Evolutionary conservation across 495 filamentous ascomycete species (phyloP), one percentile per base, ranked within the genome.

Genomic region (Neurospora tetrasperma): DNA sequence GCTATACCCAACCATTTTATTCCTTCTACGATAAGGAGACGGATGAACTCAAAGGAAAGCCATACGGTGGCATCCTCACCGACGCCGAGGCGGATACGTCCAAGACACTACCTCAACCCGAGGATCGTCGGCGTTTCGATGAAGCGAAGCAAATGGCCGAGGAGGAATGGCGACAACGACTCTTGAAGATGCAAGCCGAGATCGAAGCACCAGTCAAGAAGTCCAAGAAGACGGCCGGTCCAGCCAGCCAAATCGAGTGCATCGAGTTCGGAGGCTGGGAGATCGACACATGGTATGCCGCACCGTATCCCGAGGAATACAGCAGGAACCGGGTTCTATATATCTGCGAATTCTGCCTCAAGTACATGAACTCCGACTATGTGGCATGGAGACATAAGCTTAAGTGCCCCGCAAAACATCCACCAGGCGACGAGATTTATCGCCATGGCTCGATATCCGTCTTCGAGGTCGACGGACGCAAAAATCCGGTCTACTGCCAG

Each of bases 241-340:
- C 93, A 5, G 92, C 94, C 4, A 97, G 94, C 77, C 94, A 97
- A 81, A 98, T 99, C 81, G 96, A 98, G 79, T 97, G 94, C 82
- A 97, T 99, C 84, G 94, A 97, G 73, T 98, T 99, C 82, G 96
- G 96, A 39, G 93, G 93, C 48, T 96, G 91, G 82, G 95, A 98
- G 79, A 98, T 99, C 76, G 96, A 99, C 81, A 98, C 94, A 31
- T 98, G 96, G 96, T 98, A 99, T 82, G 94, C 96, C n/a, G 95
- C 96, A 38, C 96, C 96, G 23, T 99, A 99, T 78, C 96, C 96
- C 1, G 96, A 98, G 80, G 96, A 99, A 81, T 99, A 98, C 83
- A 98, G 94, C 77, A 90, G 93, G 75, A 98, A 98, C 78, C 90
- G 90, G 42, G 91, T 97, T 23, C 89, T 99, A 18, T 98, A 97